Base-by-base conservation (phyloP, 1,284 basidiomycete species). In the Fomitopsis pinicola region DNA sequence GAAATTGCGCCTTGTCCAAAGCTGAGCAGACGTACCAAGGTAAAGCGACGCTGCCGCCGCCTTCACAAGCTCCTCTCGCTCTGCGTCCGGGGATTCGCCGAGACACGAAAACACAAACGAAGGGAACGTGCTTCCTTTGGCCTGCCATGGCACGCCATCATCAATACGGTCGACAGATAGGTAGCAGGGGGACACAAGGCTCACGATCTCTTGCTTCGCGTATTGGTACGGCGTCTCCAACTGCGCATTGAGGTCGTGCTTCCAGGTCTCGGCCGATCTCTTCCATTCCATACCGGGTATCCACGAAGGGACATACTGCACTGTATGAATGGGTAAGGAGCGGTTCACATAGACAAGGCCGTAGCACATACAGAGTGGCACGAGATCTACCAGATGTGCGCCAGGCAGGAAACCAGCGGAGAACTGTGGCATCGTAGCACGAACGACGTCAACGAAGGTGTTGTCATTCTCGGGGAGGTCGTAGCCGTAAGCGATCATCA, bases 11-110 rank as follows among this genome's bases (percentile, higher is more conserved):
- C 9, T 15, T 17, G 1, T 14, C 6, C 5, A 30, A 15, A 6
- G 5, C 9, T 35, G 14, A 10, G 53, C 46, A 35, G 17, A 61
- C 63, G 38, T 58, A 65, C 72, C 73, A 8, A 64, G 66, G 60
- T 73, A 75, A 3, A 73, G 58, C 5, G 71, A 69, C 9, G 66
- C 66, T 3, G 72, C 67, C 1, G 68, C 63, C 55, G 66, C 65
- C 59, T 74, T 73, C 52, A 75, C 67, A 5, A 71, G 63, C 14
- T 66, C 58, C 45, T 73, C 73, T n/a, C 63, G 58, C 44, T 69
- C 67, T 2, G 66, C 59, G 45, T 61, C 65, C 28, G 60, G 45
- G 7, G 67, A 64, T 15, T 45, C 58, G 28, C 69, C 63, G 0
- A 72, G 66, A 35, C 67, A 57, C 14, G 64, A 58, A 2, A 69